Evolutionary conservation across 2,329 filamentous ascomycete species (phyloP).

Genomic region (Venturia aucupariae): DNA sequence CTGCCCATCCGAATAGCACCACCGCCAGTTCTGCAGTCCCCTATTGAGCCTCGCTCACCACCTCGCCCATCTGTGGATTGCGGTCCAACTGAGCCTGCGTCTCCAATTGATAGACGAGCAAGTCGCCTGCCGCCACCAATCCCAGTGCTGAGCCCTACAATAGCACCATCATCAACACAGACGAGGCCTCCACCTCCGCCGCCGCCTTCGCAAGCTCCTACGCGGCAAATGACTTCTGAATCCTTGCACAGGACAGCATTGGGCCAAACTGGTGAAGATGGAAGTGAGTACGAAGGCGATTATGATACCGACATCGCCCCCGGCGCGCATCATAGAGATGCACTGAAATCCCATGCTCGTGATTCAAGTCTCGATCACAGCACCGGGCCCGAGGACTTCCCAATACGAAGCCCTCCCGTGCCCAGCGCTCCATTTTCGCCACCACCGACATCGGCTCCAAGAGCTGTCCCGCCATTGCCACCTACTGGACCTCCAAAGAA

Average conservation of each 20-base stretch:
- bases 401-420: slow-evolving; percentile 36
- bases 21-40: slow-evolving; percentile 25
- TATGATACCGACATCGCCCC: slow-evolving; percentile 97
- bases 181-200: slow-evolving; percentile 39
- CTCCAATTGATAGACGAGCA: slow-evolving; percentile 31
- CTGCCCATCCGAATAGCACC: slow-evolving; percentile 18
- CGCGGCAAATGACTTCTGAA: slow-evolving; percentile 27
- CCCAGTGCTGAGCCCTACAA: slow-evolving; percentile 20
- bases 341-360: slow-evolving; percentile 69
- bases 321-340: slow-evolving; percentile 89
- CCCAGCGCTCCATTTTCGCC: slow-evolving; percentile 27
- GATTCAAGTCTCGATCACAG: slow-evolving; percentile 66
- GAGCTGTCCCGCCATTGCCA: slow-evolving; percentile 45
- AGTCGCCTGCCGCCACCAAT: slow-evolving; percentile 26
- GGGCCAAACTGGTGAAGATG: slow-evolving; percentile 63
- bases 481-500: slow-evolving; percentile 43
- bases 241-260: slow-evolving; percentile 20
- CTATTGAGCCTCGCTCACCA: slow-evolving; percentile 16
- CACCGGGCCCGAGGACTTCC: slow-evolving; percentile 45
- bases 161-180: slow-evolving; percentile 17
- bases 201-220: slow-evolving; percentile 32
- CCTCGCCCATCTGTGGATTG: slow-evolving; percentile 19
- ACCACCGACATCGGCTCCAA: slow-evolving; percentile 19
- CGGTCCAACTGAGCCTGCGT: slow-evolving; percentile 39
- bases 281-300: slow-evolving; percentile 92